These are phyloP conservation scores for Phalaenopsis equestris DNA, from an alignment of 106 monocot genomes.

Conservation along the genomic window DNA sequence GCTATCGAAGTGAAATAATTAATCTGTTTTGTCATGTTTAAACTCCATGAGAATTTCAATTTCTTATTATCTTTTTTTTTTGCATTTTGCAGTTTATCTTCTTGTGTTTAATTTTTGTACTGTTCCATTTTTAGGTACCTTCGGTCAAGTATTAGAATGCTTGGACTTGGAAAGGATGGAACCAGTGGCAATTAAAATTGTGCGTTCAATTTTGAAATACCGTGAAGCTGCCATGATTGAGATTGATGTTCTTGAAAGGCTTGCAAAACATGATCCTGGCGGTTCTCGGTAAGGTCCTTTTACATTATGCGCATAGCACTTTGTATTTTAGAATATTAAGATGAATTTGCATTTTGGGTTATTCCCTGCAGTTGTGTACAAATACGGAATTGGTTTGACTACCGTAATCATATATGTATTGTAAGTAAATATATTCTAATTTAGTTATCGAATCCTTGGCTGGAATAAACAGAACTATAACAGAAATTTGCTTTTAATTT, in stretches of 20 bases:
- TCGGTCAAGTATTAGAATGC: constrained; percentile 95
- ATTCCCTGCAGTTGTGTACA: constrained; percentile 94
- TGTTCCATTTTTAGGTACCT: constrained; percentile 53
- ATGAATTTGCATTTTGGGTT: constrained; percentile 33
- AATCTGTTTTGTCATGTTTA: not conserved
- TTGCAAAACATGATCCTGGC: constrained; percentile 66
- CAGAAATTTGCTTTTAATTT: constrained; percentile 19
- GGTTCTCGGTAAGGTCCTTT: constrained; percentile 53
- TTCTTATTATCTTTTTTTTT: not conserved
- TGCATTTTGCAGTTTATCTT: not conserved
- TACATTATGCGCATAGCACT: not conserved
- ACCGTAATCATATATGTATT: constrained; percentile 99
- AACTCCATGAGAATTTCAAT: not conserved
- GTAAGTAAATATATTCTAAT: constrained; percentile 67
- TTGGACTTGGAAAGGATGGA: constrained; percentile 81
- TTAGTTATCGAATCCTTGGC: constrained; percentile 2
- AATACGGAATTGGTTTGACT: constrained; percentile 99
- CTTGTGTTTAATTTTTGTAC: not conserved
- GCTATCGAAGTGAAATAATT: not conserved
- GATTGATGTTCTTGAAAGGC: constrained; percentile 84
- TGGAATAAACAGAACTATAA: constrained; percentile 12
- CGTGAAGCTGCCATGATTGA: constrained; percentile 96
- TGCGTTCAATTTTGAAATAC: constrained; percentile 82
- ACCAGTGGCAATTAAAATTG: constrained; percentile 86
- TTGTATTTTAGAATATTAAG: constrained; percentile 14